Evolutionary conservation across 305 asterid species (phyloP), one percentile per base, ranked within the genome.

Genomic region (Nicotiana rustica): DNA sequence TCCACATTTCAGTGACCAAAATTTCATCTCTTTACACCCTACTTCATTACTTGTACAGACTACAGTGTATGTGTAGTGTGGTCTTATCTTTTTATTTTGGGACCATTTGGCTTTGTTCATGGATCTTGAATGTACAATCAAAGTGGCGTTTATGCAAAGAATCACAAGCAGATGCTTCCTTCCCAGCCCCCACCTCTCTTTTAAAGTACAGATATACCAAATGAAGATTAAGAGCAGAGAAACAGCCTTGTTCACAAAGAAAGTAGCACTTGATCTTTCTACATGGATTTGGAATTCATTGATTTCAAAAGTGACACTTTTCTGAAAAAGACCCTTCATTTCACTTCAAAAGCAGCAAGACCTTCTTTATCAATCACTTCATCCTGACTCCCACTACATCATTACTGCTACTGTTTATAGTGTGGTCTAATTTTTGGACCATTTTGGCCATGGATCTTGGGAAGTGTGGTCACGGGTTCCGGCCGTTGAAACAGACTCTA

Each of bases 91-190:
- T 41, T 70, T 41, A 6, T 41, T 41, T 25, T 70, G 57, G 78
- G 78, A 19, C 36, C 36, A 70, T 70, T 41, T 69, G 57, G 8
- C 33, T 69, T 38, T 38, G 9, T 10, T 70, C 59, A 70, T 70
- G 78, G 12, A 70, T 10, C 60, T 41, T 70, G 59, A 69, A 69
- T 41, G 49, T 44, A 71, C 77, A 10, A 41, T 69, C 18, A 15
- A 47, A 49, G 61, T 47, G 57, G 79, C 21, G 35, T 71, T 47
- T 47, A 71, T 47, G 79, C 62, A 71, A 71, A 71, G 79, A 71
- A 71, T 64, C 68, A 10, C 36, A 64, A 64, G 36, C 68, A 21
- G 33, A 44, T 71, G 78, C 61, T 6, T 64, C 17, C 36, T 49
- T 25, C 68, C 68, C 36, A 64, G 68, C 36, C 67, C 57, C 57